Evolutionary conservation across 805 yeast genomes (phyloP), one percentile per base, ranked within the genome.

Genomic region (Clavispora phyllophila): DNA sequence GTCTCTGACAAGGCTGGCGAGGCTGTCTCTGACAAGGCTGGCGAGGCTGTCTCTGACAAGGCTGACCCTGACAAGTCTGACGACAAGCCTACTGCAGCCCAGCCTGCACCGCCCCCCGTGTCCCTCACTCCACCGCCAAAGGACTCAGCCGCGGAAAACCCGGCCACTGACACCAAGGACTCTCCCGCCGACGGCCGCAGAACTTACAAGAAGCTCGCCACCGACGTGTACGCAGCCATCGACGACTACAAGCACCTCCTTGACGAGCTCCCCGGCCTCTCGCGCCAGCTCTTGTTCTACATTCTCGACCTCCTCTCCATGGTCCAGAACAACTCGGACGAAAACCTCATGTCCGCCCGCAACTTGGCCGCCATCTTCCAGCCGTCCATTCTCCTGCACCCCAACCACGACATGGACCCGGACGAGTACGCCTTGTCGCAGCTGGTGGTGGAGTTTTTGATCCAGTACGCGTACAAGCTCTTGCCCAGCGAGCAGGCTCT

Each of bases 301-400:
- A 77, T 93, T 18, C 66, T 93, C 48, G 99, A 93, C 62, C 68
- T 93, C 50, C 70, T 93, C 45, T 84, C 95, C 12, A 77, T 89
- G 66, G 95, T 93, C 55, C 84, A 89, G 34, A 79, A 84, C 45
- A 82, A 85, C 55, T 75, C 95, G 13, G 78, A 76, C 39, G 78
- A 78, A 46, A 93, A 90, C 60, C 70, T 87, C 49, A 93, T 93
- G 99, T 81, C 96, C 2, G 87, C 96, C 1, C 78, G 88, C 54
- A 93, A 93, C 60, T 69, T 93, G 49, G 96, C 98, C 1, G 96
- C 98, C 2, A 87, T 93, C 44, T 93, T 93, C 68, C 99, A 93
- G 66, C 98, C 99, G 3, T 86, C 96, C n/a, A 81, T 93, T 14
- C 70, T 93, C 41, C 85, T 95, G 9, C 98, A 91, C 61, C 96